Percentiles rank a stretch among this genome's conserved stretches.
phyloP scores from a whole-genome alignment of 2,329 filamentous ascomycete genomes.

The Escovopsis sp. region DNA sequence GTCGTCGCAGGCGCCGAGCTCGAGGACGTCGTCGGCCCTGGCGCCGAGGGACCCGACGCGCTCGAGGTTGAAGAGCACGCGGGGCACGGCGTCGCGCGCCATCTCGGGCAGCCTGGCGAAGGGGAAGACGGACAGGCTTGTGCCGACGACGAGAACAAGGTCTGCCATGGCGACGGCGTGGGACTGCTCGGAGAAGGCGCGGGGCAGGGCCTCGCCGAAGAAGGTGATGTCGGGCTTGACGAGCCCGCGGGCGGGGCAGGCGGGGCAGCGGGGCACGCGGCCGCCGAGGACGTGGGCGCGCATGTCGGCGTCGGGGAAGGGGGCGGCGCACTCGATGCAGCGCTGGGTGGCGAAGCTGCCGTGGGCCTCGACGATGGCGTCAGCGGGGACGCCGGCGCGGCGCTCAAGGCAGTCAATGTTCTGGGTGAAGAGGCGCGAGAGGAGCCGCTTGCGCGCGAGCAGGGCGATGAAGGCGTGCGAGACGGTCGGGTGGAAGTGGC shows the following conservation, averaged over 20 bases:
- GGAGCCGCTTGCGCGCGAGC: slow-evolving; percentile 60
- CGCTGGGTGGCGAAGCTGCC: slow-evolving; percentile 85
- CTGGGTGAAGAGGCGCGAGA: slow-evolving; percentile 85
- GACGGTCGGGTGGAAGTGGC: slow-evolving; percentile 74
- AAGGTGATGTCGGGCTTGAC: slow-evolving; percentile 95
- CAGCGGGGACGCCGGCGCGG: slow-evolving; percentile 64
- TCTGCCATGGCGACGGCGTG: slow-evolving; percentile 49
- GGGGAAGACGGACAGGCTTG: slow-evolving; percentile 73
- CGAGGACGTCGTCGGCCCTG: slow-evolving; percentile 68
- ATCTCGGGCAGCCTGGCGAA: slow-evolving; percentile 68
- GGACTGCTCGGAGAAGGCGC: slow-evolving; percentile 20
- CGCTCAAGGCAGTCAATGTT: slow-evolving; percentile 96
- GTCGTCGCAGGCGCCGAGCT: slow-evolving; percentile 69
- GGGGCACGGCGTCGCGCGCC: slow-evolving; percentile 47
- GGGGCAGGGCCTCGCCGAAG: slow-evolving; percentile 58
- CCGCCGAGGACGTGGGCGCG: slow-evolving; percentile 49
- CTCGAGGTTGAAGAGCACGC: slow-evolving; percentile 80
- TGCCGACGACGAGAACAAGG: slow-evolving; percentile 74
- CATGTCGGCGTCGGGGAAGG: slow-evolving; percentile 65
- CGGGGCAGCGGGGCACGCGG: slow-evolving; percentile 54
- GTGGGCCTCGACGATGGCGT: slow-evolving; percentile 83
- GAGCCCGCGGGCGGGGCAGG: slow-evolving; percentile 49
- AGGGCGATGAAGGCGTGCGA: slow-evolving; percentile 81
- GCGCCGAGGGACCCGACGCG: slow-evolving; percentile 64
- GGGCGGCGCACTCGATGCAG: slow-evolving; percentile 72